Percentiles rank a stretch among this genome's conserved stretches.
Conservation (phyloP, 1,284 basidiomycete species). For the Apiotrichum brassicae region DNA sequence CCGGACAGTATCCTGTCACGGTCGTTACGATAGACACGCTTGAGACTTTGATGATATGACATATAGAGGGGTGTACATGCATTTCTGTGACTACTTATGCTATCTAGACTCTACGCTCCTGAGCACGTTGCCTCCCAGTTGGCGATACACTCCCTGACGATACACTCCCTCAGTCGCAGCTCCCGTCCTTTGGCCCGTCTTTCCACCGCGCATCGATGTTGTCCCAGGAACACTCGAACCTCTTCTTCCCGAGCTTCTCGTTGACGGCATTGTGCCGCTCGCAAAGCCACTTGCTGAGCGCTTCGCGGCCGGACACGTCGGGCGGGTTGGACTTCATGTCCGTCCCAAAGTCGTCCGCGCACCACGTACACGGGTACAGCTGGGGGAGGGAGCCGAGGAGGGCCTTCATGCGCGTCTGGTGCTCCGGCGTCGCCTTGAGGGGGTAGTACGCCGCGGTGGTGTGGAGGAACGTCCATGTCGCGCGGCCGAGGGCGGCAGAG, state of each 20-base stretch:
- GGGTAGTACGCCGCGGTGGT: slow-evolving; percentile 91
- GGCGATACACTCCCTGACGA: too few relatives aligned
- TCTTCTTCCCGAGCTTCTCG: slow-evolving; percentile 68
- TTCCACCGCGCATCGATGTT: slow-evolving; percentile 80
- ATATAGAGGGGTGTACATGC: slow-evolving; percentile 9
- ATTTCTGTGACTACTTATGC: not conserved
- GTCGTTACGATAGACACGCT: too few relatives aligned
- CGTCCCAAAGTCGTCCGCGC: slow-evolving; percentile 66
- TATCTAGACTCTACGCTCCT: too few relatives aligned
- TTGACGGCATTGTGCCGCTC: slow-evolving; percentile 89
- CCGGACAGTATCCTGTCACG: too few relatives aligned
- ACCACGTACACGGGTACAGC: slow-evolving; percentile 79
- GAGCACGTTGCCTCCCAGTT: too few relatives aligned
- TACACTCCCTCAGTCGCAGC: slow-evolving; percentile 79
- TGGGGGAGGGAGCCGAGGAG: slow-evolving; percentile 69
- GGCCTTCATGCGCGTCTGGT: slow-evolving; percentile 72
- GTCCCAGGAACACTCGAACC: slow-evolving; percentile 64
- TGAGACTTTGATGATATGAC: not conserved
- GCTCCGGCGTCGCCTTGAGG: slow-evolving; percentile 60
- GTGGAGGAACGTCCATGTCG: slow-evolving; percentile 94
- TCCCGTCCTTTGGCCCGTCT: slow-evolving; percentile 77
- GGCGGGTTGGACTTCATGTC: slow-evolving; percentile 63
- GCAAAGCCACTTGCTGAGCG: slow-evolving; percentile 78
- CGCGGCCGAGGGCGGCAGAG: slow-evolving; percentile 73
- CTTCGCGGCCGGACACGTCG: slow-evolving; percentile 62